Percentiles rank a stretch among this genome's conserved stretches.
Conservation (phyloP, 2,329 filamentous ascomycete species). For the Xylariaceae sp. region DNA sequence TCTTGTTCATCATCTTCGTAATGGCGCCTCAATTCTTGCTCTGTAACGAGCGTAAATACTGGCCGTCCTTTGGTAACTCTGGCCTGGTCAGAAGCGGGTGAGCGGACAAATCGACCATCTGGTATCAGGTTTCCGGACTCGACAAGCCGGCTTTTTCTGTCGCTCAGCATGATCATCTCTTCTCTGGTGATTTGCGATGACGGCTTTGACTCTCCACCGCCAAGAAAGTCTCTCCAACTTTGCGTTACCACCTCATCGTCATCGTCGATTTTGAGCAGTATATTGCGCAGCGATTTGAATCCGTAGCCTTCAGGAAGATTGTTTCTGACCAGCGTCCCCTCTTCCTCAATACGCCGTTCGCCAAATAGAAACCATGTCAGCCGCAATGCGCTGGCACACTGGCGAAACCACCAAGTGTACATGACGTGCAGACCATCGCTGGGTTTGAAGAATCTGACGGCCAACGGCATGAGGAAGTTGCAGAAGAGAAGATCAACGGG, state of each 20-base stretch:
- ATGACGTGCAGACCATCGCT: conserved; percentile 78
- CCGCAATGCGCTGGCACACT: conserved; percentile 72
- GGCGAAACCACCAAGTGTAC: conserved; percentile 95
- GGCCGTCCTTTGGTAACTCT: conserved; percentile 79
- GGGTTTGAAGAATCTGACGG: conserved; percentile 78
- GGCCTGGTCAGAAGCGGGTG: conserved; percentile 92
- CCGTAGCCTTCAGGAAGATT: conserved; percentile 32
- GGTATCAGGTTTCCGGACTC: conserved; percentile 52
- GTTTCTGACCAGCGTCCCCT: conserved; percentile 56
- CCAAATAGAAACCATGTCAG: conserved; percentile 93
- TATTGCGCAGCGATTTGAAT: conserved; percentile 39
- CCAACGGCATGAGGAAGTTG: conserved; percentile 89
- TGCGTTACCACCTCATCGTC: conserved; percentile 45
- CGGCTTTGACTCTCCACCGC: conserved; percentile 45
- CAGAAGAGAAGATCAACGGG: conserved; percentile 92
- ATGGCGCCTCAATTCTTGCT: conserved; percentile 62
- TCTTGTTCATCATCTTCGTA: conserved; percentile 49
- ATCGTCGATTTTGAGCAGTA: conserved; percentile 46
- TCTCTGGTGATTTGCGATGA: conserved; percentile 34
- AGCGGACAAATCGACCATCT: conserved; percentile 80
- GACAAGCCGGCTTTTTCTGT: conserved; percentile 46
- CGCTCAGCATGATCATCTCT: conserved; percentile 37
- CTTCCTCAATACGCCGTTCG: conserved; percentile 74
- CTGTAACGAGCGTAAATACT: conserved; percentile 75
- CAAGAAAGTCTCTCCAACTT: conserved; percentile 56